Base-by-base conservation (phyloP, 495 filamentous ascomycete genomes). In the Emericellopsis terricola region DNA sequence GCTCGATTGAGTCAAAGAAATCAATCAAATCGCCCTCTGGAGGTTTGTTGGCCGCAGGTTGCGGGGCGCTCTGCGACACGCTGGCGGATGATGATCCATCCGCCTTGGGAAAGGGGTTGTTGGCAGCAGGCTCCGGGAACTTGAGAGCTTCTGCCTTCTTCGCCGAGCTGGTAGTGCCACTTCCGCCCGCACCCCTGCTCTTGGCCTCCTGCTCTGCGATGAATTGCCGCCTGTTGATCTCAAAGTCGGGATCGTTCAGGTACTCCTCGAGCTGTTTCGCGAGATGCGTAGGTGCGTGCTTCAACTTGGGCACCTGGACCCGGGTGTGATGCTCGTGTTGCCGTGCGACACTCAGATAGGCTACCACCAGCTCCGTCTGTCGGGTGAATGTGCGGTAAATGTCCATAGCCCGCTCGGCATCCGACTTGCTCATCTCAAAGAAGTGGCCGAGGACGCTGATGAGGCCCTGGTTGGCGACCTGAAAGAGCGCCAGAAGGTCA, bases 371-470 rank as follows among this genome's bases (percentile, higher is more conserved):
- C 37, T 93, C 84, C 9, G 89, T 99, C 49, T 94, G 91, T 46
- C 70, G 79, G 17, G 81, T 78, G 52, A 99, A 99, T 2, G 70
- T 79, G 47, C 84, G 84, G 53, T 99, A 99, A 14, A 99, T 93
- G 32, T 73, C 66, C 47, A 99, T 66, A 24, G 89, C 91, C 28
- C 86, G 72, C 51, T 92, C 79, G 32, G 91, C 91, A 55, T 99
- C 91, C 23, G 77, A 70, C 36, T 76, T 78, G 34, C 91, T 94
- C 82, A 99, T 87, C 56, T 99, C 89, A 43, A 99, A 96, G 51
- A 92, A 99, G 49, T 91, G 86, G 42, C 92, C 83, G 34, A 99
- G 67, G 38, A 99, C 81, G 54, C 92, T 99, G 58, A 99, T 96
- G 43, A 91, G 87, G 15, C 79, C 89, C 57, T 96, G 86, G 43